phyloP scores from a whole-genome alignment of 257 asterid genomes.

The Fraxinus quadrangulata region DNA sequence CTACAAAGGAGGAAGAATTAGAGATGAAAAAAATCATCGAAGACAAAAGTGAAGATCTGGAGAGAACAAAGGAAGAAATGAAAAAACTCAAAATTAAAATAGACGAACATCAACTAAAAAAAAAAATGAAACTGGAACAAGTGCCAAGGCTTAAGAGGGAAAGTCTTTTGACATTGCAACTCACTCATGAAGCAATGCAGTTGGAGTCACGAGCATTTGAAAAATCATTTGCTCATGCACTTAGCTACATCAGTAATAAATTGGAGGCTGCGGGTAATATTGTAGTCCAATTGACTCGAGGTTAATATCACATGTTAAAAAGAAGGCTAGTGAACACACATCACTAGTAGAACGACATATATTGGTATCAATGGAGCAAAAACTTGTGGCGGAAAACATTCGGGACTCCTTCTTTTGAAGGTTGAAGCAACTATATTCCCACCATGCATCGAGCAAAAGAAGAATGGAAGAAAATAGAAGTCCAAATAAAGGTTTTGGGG shows the following conservation, averaged over 20 bases:
- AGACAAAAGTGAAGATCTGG: conserved; percentile 39
- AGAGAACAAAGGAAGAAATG: conserved; percentile 44
- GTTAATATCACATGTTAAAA: too few relatives aligned
- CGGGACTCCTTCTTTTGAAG: too few relatives aligned
- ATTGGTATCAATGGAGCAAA: too few relatives aligned
- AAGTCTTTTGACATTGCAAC: conserved; percentile 51
- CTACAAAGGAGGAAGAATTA: conserved; percentile 49
- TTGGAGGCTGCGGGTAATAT: not conserved
- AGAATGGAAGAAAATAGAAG: conserved; percentile 3
- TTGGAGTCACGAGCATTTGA: conserved; percentile 50
- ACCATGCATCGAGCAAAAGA: not conserved
- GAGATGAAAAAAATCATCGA: conserved; percentile 28
- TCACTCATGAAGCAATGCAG: conserved; percentile 44
- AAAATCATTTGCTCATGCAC: conserved; percentile 51
- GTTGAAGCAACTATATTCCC: too few relatives aligned
- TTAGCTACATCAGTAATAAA: conserved; percentile 29
- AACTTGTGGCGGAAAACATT: too few relatives aligned
- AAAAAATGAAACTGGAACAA: conserved; percentile 38
- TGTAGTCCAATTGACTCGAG: too few relatives aligned
- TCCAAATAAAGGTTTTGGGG: not conserved
- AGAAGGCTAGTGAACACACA: too few relatives aligned
- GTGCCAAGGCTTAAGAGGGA: conserved; percentile 46
- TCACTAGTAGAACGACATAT: too few relatives aligned
- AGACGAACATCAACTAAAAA: conserved; percentile 27
- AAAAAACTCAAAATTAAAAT: conserved; percentile 40